Evolutionary conservation across 192 early-diverging fungal species (phyloP).

Genomic region (Diversispora epigaea): DNA sequence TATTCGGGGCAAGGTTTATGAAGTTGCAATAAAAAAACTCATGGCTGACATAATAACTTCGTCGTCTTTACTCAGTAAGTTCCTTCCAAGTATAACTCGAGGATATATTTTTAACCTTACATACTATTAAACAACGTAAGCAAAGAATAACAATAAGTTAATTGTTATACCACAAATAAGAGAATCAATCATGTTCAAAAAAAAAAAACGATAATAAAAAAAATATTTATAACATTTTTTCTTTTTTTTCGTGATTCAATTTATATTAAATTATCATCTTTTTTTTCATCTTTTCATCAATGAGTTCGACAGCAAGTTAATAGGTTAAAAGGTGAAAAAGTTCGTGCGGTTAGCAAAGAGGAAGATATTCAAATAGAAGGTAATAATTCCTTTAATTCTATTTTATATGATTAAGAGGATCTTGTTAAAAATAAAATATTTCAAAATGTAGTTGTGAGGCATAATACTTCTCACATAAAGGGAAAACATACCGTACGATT

Average conservation of each 20-base stretch:
- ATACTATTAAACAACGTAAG: no score
- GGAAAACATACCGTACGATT: slow-evolving; percentile 49
- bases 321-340: slow-evolving; percentile 19
- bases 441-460: slow-evolving; percentile 34
- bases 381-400: background rate
- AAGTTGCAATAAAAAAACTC: background rate
- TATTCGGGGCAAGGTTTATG: background rate
- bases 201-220: background rate
- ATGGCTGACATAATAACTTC: no score
- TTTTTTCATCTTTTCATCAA: background rate
- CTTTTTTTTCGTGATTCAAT: background rate
- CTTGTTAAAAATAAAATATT: background rate
- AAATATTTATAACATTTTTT: background rate
- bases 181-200: no score
- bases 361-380: slow-evolving; percentile 25
- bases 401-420: background rate
- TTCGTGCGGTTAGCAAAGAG: slow-evolving; percentile 28
- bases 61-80: no score
- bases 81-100: no score
- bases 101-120: no score
- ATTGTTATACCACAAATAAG: no score
- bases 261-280: background rate
- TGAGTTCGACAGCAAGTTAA: slow-evolving; percentile 21
- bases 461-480: slow-evolving; percentile 43
- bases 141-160: no score